Conservation (phyloP, 352 stramenopile species). For the Phytopythium kandeliae region DNA sequence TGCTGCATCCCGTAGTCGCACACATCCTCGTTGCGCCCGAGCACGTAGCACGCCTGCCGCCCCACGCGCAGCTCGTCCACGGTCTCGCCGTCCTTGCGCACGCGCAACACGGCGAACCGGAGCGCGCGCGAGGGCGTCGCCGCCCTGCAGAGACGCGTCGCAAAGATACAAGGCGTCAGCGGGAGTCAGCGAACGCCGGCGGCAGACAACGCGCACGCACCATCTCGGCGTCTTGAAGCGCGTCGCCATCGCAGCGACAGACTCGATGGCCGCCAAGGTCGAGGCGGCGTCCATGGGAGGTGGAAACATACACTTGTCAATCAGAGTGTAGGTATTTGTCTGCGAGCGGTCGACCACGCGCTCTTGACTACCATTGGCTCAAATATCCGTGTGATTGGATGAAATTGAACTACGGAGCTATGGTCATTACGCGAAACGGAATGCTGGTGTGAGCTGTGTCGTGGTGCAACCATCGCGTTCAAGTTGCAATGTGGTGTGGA, state of each 20-base stretch:
- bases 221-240: constrained; percentile 6
- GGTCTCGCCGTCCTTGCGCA: constrained; percentile 39
- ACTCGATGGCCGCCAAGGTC: no score
- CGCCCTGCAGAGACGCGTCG: constrained; percentile 26
- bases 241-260: not conserved
- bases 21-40: constrained; percentile 73
- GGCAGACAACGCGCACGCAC: not conserved
- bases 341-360: no score
- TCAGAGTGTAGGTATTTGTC: no score
- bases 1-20: constrained; percentile 76
- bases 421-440: no score
- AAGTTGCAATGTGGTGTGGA: no score
- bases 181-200: no score
- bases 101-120: constrained; percentile 37
- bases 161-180: no score
- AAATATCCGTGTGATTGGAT: no score
- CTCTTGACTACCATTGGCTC: no score
- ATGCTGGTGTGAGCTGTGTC: no score
- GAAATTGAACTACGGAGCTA: no score
- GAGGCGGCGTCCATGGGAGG: not conserved
- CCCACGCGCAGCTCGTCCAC: constrained; percentile 46
- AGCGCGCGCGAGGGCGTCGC: constrained; percentile 35
- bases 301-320: not conserved
- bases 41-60: constrained; percentile 46
- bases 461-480: no score